Conservation (phyloP, 257 asterid species). For the Parsonsia alboflavescens region DNA sequence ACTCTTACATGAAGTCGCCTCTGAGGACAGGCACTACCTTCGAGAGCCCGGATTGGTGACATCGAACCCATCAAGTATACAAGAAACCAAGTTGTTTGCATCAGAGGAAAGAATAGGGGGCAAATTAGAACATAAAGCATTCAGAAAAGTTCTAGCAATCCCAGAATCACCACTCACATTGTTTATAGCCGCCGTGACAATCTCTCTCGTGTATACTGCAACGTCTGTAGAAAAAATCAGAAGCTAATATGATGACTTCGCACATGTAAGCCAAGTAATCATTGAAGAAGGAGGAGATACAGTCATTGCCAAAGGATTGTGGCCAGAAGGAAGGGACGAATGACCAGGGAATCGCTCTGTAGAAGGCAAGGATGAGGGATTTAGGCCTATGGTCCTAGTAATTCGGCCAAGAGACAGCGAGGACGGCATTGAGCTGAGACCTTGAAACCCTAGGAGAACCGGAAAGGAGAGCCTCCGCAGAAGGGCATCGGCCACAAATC, state of each 20-base stretch:
- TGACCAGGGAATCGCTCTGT: slow-evolving; percentile 69
- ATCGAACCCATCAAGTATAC: slow-evolving; percentile 67
- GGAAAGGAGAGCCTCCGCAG: slow-evolving; percentile 52
- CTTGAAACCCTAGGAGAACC: slow-evolving; percentile 83
- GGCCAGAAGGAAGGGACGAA: slow-evolving; percentile 78
- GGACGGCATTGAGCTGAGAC: slow-evolving; percentile 83
- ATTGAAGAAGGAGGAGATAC: slow-evolving; percentile 53
- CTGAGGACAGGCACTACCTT: slow-evolving; percentile 24
- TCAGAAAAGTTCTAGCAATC: slow-evolving; percentile 51
- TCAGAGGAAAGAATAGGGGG: slow-evolving; percentile 70
- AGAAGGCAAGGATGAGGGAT: slow-evolving; percentile 64
- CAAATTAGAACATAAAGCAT: slow-evolving; percentile 56
- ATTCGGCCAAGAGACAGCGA: slow-evolving; percentile 63
- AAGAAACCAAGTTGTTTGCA: slow-evolving; percentile 54
- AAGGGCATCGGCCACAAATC: slow-evolving; percentile 94
- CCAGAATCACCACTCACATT: slow-evolving; percentile 33
- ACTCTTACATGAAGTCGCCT: slow-evolving; percentile 26
- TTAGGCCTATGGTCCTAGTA: slow-evolving; percentile 60
- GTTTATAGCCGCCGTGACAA: slow-evolving; percentile 49
- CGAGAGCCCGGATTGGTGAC: slow-evolving; percentile 45
- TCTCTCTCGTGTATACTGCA: slow-evolving; percentile 70
- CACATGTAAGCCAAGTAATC: slow-evolving; percentile 60
- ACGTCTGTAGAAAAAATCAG: slow-evolving; percentile 66
- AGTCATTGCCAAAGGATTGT: slow-evolving; percentile 57
- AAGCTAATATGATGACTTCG: slow-evolving; percentile 46